phyloP scores from a whole-genome alignment of 352 stramenopile species.

The Pythium vanterpoolii region DNA sequence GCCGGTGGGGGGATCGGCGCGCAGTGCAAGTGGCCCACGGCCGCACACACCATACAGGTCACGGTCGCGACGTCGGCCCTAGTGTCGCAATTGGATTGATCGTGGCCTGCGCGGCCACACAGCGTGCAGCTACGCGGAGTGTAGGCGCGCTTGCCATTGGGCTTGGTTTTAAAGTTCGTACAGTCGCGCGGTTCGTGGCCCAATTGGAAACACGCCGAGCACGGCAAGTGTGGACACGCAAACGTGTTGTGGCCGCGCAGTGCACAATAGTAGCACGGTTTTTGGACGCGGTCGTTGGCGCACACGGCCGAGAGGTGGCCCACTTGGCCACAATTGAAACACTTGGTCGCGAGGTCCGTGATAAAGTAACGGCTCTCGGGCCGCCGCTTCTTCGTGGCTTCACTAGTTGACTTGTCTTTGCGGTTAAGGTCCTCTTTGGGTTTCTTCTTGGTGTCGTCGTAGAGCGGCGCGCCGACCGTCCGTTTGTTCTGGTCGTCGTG shows the following conservation, averaged over 20 bases:
- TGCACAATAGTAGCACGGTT: conserved; percentile 79
- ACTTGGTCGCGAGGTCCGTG: conserved; percentile 81
- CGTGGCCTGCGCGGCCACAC: conserved; percentile 59
- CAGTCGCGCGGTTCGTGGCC: conserved; percentile 68
- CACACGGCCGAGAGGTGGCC: conserved; percentile 76
- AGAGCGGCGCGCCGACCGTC: conserved; percentile 54
- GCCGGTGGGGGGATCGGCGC: conserved; percentile 58
- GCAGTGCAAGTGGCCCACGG: conserved; percentile 65
- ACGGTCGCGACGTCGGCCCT: conserved; percentile 26
- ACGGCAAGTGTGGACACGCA: conserved; percentile 67
- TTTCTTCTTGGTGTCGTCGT: conserved; percentile 18
- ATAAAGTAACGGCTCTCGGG: conserved; percentile 78
- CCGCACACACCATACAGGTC: conserved; percentile 75
- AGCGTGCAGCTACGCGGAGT: conserved; percentile 31
- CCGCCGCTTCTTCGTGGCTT: conserved; percentile 37
- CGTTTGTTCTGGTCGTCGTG: conserved; percentile 24
- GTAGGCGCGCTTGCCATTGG: conserved; percentile 35
- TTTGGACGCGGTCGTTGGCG: conserved; percentile 66
- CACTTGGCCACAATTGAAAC: conserved; percentile 79
- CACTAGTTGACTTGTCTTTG: conserved; percentile 15
- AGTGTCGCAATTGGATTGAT: conserved; percentile 40
- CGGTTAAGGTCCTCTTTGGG: background rate
- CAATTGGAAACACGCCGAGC: conserved; percentile 58
- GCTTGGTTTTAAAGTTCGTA: background rate
- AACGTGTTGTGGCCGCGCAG: conserved; percentile 68